Evolutionary conservation across 2,329 filamentous ascomycete genomes (phyloP).

Genomic region (Pseudogymnoascus sp.): DNA sequence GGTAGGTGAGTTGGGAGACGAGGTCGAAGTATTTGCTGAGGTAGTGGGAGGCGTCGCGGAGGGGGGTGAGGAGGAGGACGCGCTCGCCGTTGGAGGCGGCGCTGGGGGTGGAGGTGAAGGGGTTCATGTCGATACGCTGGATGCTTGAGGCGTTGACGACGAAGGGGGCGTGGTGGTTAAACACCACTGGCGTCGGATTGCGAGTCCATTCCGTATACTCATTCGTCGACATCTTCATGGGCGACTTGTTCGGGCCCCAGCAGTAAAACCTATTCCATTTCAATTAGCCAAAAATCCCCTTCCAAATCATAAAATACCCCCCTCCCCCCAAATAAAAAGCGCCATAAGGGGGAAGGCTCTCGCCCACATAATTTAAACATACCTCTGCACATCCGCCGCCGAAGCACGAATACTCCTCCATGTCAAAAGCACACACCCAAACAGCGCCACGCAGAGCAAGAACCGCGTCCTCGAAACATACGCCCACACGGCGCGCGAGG

Average conservation of each 20-base stretch:
- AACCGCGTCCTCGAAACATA: conserved; percentile 72
- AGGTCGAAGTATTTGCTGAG: conserved; percentile 91
- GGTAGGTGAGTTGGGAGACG: conserved; percentile 81
- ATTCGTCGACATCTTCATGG: conserved; percentile 89
- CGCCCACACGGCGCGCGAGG: conserved; percentile 62
- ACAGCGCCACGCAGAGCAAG: conserved; percentile 63
- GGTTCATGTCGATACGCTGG: conserved; percentile 74
- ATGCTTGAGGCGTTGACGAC: conserved; percentile 78
- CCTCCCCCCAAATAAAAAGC: background rate
- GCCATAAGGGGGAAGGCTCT: conserved; percentile 9
- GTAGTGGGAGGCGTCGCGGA: conserved; percentile 79
- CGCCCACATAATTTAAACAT: conserved; percentile 1
- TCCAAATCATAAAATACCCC: conserved; percentile 5
- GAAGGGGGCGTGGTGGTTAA: conserved; percentile 88
- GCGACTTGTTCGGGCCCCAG: conserved; percentile 91
- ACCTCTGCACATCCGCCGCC: conserved; percentile 88
- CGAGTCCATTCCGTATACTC: conserved; percentile 85
- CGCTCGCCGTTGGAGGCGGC: conserved; percentile 76
- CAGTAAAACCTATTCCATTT: conserved; percentile 72
- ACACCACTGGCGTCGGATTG: conserved; percentile 87
- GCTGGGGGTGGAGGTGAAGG: conserved; percentile 70
- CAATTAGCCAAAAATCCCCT: conserved; percentile 12
- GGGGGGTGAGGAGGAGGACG: conserved; percentile 82
- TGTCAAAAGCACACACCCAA: conserved; percentile 68
- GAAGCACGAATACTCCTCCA: conserved; percentile 80